These are phyloP conservation scores for Panicum miliaceum DNA, from an alignment of 176 grass and related monocot species.

Conservation along the genomic window DNA sequence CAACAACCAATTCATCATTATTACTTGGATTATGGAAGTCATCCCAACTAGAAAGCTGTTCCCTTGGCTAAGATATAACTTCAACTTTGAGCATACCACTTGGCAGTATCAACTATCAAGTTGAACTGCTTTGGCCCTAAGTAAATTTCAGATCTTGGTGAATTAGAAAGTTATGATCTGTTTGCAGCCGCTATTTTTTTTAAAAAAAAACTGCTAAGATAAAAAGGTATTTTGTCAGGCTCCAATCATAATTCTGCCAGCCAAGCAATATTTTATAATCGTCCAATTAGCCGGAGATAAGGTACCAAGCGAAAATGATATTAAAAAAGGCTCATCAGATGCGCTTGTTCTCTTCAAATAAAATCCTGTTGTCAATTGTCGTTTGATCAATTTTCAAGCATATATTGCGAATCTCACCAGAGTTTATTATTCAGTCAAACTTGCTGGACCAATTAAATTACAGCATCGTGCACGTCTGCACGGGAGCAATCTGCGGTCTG, in stretches of 20 bases:
- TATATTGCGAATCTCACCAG: background rate
- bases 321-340: background rate
- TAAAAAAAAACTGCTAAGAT: background rate
- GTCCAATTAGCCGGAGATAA: background rate
- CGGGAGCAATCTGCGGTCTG: conserved; percentile 2
- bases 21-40: conserved; percentile 5
- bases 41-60: background rate
- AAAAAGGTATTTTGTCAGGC: background rate
- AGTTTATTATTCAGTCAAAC: conserved; percentile 17
- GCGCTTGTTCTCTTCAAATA: conserved; percentile 1
- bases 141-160: conserved; percentile 6
- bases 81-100: background rate
- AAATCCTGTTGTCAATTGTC: background rate
- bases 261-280: background rate
- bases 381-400: conserved; percentile 3
- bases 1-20: background rate
- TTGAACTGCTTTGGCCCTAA: background rate
- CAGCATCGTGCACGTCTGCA: background rate
- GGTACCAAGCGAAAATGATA: background rate
- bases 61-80: background rate
- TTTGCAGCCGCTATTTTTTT: background rate
- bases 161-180: background rate
- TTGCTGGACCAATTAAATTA: background rate
- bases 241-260: conserved; percentile 17
- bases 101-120: background rate